Evolutionary conservation across 176 grass and related monocot species (phyloP).

Genomic region (Cenchrus americanus): DNA sequence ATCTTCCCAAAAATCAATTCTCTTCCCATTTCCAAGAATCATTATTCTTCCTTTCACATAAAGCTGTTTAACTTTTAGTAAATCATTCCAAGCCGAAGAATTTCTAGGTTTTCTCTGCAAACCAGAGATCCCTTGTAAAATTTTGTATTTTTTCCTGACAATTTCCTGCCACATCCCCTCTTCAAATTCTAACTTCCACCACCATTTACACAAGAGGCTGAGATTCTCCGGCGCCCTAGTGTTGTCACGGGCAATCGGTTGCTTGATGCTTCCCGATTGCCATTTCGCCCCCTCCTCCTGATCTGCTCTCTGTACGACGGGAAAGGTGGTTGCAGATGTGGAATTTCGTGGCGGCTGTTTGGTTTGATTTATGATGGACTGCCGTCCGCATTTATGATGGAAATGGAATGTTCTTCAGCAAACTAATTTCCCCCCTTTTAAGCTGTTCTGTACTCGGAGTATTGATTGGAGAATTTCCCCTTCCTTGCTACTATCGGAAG

Average conservation of each 20-base stretch:
- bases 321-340: slow-evolving; percentile 30
- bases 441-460: slow-evolving; percentile 26
- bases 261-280: not conserved
- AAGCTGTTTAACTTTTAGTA: too few relatives aligned
- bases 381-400: slow-evolving; percentile 45
- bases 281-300: not conserved
- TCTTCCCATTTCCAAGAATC: too few relatives aligned
- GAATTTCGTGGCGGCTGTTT: slow-evolving; percentile 15
- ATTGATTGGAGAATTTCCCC: slow-evolving; percentile 16
- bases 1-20: too few relatives aligned
- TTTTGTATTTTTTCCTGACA: too few relatives aligned
- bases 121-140: too few relatives aligned
- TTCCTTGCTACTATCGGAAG: not conserved
- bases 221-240: not conserved
- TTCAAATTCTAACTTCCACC: too few relatives aligned
- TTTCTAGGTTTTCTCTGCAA: too few relatives aligned
- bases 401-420: slow-evolving; percentile 46
- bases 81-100: too few relatives aligned
- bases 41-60: too few relatives aligned
- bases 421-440: slow-evolving; percentile 14
- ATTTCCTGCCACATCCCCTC: too few relatives aligned
- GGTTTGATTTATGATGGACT: slow-evolving; percentile 27
- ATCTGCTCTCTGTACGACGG: not conserved
- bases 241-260: not conserved
- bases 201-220: too few relatives aligned